Percentiles rank a stretch among this genome's conserved stretches.
phyloP scores from a whole-genome alignment of 2,329 filamentous ascomycete genomes.

The Proliferodiscus dingleyae region DNA sequence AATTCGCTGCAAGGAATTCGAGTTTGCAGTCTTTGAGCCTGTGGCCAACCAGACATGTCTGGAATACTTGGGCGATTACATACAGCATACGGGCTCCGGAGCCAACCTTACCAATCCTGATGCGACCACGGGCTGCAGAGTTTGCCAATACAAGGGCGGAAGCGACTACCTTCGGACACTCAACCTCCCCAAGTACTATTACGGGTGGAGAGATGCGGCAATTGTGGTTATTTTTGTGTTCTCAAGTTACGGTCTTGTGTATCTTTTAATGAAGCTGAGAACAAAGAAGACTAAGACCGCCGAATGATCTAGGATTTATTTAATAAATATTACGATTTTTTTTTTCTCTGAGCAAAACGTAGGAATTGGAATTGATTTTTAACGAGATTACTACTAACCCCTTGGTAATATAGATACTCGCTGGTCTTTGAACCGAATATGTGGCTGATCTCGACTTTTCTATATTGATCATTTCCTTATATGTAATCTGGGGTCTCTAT shows the following conservation, averaged over 20 bases:
- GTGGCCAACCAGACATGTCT: slow-evolving; percentile 50
- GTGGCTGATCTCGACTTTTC: too few species aligned
- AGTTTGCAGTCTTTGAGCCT: slow-evolving; percentile 42
- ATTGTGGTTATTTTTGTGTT: slow-evolving; percentile 42
- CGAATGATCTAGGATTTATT: too few species aligned
- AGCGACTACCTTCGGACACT: slow-evolving; percentile 55
- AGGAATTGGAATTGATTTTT: too few species aligned
- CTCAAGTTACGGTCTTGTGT: slow-evolving; percentile 39
- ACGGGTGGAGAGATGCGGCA: slow-evolving; percentile 62
- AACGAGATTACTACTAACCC: too few species aligned
- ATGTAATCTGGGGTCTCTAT: too few species aligned
- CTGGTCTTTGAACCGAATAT: too few species aligned
- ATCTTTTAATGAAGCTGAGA: slow-evolving; percentile 44
- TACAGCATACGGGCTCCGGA: slow-evolving; percentile 40
- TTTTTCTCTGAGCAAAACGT: too few species aligned
- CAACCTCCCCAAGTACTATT: slow-evolving; percentile 56
- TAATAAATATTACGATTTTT: too few species aligned
- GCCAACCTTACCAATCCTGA: slow-evolving; percentile 56
- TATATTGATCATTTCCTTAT: too few species aligned
- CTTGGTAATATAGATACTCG: too few species aligned
- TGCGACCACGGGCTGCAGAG: slow-evolving; percentile 49
- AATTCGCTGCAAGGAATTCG: slow-evolving; percentile 42
- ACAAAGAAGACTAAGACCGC: slow-evolving; percentile 44
- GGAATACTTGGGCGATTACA: slow-evolving; percentile 51
- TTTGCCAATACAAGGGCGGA: slow-evolving; percentile 56